phyloP scores from a whole-genome alignment of 2,329 filamentous ascomycete genomes.

The Fusarium pseudograminearum region DNA sequence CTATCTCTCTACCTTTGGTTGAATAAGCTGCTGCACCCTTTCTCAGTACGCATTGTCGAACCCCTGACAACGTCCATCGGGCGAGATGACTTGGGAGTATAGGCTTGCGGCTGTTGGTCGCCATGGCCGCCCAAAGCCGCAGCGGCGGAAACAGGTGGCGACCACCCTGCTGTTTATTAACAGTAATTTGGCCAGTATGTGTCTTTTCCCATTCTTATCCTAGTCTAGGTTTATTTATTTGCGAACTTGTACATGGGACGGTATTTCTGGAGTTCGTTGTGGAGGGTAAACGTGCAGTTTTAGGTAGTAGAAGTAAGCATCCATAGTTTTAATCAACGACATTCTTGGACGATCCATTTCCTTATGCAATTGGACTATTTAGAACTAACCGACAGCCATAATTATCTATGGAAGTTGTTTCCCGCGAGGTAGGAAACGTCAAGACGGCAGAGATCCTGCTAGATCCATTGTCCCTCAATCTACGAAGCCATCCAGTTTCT shows the following conservation, averaged over 20 bases:
- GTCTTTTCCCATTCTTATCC: slow-evolving; percentile 31
- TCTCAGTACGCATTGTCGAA: slow-evolving; percentile 47
- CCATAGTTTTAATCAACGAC: slow-evolving; percentile 3
- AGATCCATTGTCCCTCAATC: slow-evolving; percentile 71
- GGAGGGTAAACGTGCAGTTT: not conserved
- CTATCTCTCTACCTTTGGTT: slow-evolving; percentile 21
- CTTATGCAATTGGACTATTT: slow-evolving; percentile 33
- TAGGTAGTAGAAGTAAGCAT: slow-evolving; percentile 13
- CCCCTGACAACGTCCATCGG: slow-evolving; percentile 41
- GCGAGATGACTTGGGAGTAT: slow-evolving; percentile 49
- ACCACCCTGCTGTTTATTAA: slow-evolving; percentile 30
- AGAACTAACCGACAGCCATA: slow-evolving; percentile 42
- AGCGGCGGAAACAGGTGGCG: slow-evolving; percentile 37
- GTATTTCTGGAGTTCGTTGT: slow-evolving; percentile 19
- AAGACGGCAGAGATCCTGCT: slow-evolving; percentile 71
- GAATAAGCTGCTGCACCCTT: slow-evolving; percentile 28
- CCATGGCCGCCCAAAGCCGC: slow-evolving; percentile 35
- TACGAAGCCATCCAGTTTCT: slow-evolving; percentile 50
- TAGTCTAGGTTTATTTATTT: slow-evolving; percentile 31
- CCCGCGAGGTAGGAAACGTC: slow-evolving; percentile 55
- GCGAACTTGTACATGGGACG: slow-evolving; percentile 37
- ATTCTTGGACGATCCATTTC: slow-evolving; percentile 26
- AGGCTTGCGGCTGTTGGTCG: slow-evolving; percentile 43
- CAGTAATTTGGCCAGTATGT: slow-evolving; percentile 43
- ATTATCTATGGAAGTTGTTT: slow-evolving; percentile 44